These are phyloP conservation scores for Solanum hybrid DNA, from an alignment of 305 asterid species.

Conservation along the genomic window DNA sequence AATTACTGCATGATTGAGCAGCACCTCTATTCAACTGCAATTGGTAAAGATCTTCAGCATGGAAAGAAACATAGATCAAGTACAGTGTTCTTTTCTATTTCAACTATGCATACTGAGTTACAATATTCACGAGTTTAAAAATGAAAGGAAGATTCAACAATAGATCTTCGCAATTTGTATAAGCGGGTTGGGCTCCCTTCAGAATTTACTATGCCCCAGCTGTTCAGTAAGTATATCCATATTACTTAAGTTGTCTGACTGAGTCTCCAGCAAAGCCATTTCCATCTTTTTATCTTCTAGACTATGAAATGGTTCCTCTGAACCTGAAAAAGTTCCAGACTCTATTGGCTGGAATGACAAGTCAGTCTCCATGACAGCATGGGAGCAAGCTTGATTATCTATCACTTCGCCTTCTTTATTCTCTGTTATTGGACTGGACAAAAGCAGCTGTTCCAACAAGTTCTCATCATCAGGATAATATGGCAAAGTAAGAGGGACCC, in stretches of 20 bases:
- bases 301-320: constrained; percentile 16
- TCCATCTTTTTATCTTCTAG: constrained; percentile 7
- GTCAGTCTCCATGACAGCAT: constrained; percentile 12
- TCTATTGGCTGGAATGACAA: constrained; percentile 11
- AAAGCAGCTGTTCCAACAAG: constrained; percentile 60
- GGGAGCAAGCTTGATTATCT: constrained; percentile 17
- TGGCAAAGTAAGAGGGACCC: constrained; percentile 43
- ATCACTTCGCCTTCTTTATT: constrained; percentile 12
- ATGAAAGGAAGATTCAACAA: neutral
- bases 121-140: neutral
- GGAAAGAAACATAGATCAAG: neutral
- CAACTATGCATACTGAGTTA: neutral
- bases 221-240: constrained; percentile 31
- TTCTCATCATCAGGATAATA: constrained; percentile 40
- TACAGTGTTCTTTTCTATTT: neutral
- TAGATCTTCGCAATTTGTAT: neutral
- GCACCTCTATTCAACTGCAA: neutral
- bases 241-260: neutral
- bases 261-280: neutral
- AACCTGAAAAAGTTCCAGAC: neutral
- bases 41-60: neutral
- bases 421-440: constrained; percentile 33
- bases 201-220: constrained; percentile 22
- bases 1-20: neutral
- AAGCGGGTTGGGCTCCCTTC: neutral